Evolutionary conservation across 805 yeast species (phyloP), one percentile per base, ranked within the genome.

Genomic region (Candida xiaguanensis): DNA sequence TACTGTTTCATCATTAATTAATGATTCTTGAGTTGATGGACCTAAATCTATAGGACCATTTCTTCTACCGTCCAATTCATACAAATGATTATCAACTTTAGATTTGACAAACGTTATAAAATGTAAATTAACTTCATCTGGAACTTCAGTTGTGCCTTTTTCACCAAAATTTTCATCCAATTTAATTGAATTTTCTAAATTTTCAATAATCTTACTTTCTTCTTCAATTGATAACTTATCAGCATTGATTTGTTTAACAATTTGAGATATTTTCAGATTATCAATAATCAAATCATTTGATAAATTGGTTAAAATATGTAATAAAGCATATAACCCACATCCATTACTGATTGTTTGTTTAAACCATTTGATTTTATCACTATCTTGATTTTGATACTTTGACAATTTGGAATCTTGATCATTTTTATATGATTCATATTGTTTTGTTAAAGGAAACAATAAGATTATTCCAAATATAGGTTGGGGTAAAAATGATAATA

Each of bases 1-100:
- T 5, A 90, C 65, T 7, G 59, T 53, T 2, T 69, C 60, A 30
- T 79, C 80, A 20, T 70, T 67, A 20, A 38, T 31, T 14, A 38
- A 15, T 9, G 31, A 69, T 48, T 82, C 81, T 1, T 51, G 45
- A 4, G 46, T 56, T 5, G 60, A 51, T 38, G 4, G 80, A 0
- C 73, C 89, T 29, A 88, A 62, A 43, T 74, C 78, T 25, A 82
- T 69, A 0, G 96, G 88, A 0, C 95, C 93, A 25, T 61, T 61
- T 47, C 95, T 71, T 47, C 98, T 73, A 1, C 99, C 99, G 55
- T 91, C 99, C 25, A 91, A 70, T 60, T 91, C 98, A 52, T 78
- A 86, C 15, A 91, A 54, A 42, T 76, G 77, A 6, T 75, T 77
- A 7, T 75, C 77, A 45, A 77, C 72, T 9, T 64, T 61, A 17